Conservation (phyloP, 768 basidiomycete genomes). For the Agrocybe chaxingu region DNA sequence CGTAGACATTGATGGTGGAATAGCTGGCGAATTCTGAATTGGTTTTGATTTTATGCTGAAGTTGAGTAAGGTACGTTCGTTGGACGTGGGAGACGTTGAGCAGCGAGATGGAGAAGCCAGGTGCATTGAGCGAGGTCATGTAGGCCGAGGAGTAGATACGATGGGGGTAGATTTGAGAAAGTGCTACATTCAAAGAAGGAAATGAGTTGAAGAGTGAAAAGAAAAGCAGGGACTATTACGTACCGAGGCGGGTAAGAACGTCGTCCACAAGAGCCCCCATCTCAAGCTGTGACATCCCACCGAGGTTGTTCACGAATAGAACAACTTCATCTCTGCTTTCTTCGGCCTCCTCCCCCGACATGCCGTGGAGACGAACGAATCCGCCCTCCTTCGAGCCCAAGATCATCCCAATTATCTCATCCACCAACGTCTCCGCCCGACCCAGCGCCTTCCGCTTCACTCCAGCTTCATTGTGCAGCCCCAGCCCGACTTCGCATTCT, state of each 20-base stretch:
- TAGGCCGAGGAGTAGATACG: constrained; percentile 46
- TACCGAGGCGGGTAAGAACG: constrained; percentile 38
- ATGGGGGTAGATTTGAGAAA: constrained; percentile 26
- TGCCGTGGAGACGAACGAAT: constrained; percentile 2
- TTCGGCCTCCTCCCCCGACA: not conserved
- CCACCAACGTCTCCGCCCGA: constrained; percentile 23
- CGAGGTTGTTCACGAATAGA: constrained; percentile 54
- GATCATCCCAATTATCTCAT: constrained; percentile 41
- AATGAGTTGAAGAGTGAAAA: not conserved
- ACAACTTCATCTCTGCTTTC: constrained; percentile 46
- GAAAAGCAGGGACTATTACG: constrained; percentile 11
- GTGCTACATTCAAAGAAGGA: constrained; percentile 18
- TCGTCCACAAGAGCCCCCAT: constrained; percentile 49
- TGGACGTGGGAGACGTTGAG: constrained; percentile 40
- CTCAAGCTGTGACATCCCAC: constrained; percentile 49
- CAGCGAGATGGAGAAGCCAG: constrained; percentile 52
- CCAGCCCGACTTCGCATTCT: constrained; percentile 48
- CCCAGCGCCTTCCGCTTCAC: constrained; percentile 34
- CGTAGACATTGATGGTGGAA: constrained; percentile 18
- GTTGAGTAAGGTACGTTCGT: not conserved
- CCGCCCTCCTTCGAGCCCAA: constrained; percentile 17
- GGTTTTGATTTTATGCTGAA: not conserved
- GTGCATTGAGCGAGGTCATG: constrained; percentile 62
- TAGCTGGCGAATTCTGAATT: not conserved
- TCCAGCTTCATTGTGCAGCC: constrained; percentile 56